Base-by-base conservation (phyloP, 768 basidiomycete genomes). In the Phlegmacium glaucopus region DNA sequence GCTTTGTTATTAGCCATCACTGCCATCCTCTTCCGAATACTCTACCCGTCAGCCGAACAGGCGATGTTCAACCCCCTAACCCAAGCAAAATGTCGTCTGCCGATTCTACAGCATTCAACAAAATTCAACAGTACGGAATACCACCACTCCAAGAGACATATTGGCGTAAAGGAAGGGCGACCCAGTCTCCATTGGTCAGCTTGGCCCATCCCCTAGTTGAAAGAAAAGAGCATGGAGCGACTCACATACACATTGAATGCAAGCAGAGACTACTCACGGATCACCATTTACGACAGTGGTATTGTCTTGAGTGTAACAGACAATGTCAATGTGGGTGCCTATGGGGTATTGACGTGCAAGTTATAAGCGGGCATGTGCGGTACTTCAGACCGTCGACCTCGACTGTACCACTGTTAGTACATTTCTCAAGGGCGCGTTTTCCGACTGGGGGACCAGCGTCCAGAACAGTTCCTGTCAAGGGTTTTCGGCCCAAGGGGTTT, bases 271-370 rank as follows among this genome's bases (percentile, higher is more conserved):
- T 17, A 45, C 50, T 37, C 37, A 51, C 50, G 39, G 25, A 27
- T 51, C 44, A 16, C 50, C 50, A 7, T 51, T 29, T 10, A 51
- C 39, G 11, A 42, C 39, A 29, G 50, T 51, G 7, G 50, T 51
- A 26, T 39, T 32, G 6, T 41, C 45, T 11, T 44, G 30, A 15
- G 50, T 51, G 41, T 46, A 51, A 37, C 50, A 51, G 3, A 36
- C 35, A 29, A 51, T 47, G 10, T 25, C 38, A 26, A 51, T 38
- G 15, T 42, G 39, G 7, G 50, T 51, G 16, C 50, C 45, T 10
- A 35, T 51, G 9, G 45, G 29, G 39, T 49, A 49, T 22, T 49
- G 48, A 4, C 48, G 41, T 28, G 34, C 48, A 49, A 22, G 18
- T 18, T 22, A 42, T 43, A n/a, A 42, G 28, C 15, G 48, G 48